Evolutionary conservation across 768 basidiomycete species (phyloP), one percentile per base, ranked within the genome.

Genomic region (Kwoniella pini): DNA sequence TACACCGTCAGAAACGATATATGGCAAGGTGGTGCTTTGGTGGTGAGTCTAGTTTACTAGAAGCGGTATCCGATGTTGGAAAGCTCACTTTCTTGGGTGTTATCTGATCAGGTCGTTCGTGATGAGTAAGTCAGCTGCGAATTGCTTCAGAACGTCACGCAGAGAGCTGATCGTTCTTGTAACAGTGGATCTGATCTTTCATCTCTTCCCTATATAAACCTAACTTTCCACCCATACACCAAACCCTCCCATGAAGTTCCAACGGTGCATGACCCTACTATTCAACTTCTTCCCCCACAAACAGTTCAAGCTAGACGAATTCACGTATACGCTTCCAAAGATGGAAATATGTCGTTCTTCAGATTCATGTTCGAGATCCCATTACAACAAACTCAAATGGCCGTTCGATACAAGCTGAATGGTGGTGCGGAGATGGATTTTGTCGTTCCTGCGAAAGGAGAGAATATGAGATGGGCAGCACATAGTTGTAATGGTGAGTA

Each of bases 331-430:
- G 52, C 46, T 1, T 63, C 67, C 30, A 49, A 60, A 27, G 64
- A 72, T 60, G 94, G 92, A 4, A 87, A 88, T 0, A 92, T 85
- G 73, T 91, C 91, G 0, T 99, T 99, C 81, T 98, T 92, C 89
- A 84, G 95, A 54, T 97, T 97, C 80, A 82, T 87, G 71, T 85
- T 97, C 48, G 85, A 87, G 64, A 83, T 99, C 55, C 91, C 91
- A 0, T 77, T 97, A 1, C 82, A 83, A 1, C 79, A 81, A 9
- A 80, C 81, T 36, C 90, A 95, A 80, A 88, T 92, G 83, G 80
- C 82, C 49, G 82, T 98, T 52, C 82, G 80, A 56, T 99, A 99
- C 78, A 83, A 83, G 54, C 82, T 99, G 70, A 97, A 98, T 75
- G 80, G 84, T 10, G 88, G 93, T 2, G 85, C 88, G 50, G 82